Percentiles rank a stretch among this genome's conserved stretches.
Conservation (phyloP, 768 basidiomycete genomes). For the Pleurotus citrinopileatus region DNA sequence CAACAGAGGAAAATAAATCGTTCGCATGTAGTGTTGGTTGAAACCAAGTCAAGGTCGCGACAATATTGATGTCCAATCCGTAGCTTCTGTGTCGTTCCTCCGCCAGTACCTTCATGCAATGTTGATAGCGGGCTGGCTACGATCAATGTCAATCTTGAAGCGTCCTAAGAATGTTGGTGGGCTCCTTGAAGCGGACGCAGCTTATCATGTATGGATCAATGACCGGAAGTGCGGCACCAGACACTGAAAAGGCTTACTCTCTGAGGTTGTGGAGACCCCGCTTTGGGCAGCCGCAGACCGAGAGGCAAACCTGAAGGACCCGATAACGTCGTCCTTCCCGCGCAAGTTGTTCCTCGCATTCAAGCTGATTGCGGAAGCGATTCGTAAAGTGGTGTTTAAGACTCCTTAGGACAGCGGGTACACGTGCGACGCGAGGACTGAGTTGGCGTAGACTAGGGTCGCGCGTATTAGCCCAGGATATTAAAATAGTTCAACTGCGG, state of each 20-base stretch:
- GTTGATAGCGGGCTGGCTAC: background rate
- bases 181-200: background rate
- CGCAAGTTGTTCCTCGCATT: conserved; percentile 1
- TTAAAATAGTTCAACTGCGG: too few relatives aligned
- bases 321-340: background rate
- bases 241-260: background rate
- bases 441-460: conserved; percentile 6
- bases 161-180: background rate
- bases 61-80: too few relatives aligned
- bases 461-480: too few relatives aligned
- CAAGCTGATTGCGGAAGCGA: background rate
- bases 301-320: background rate
- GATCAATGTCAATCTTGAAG: background rate
- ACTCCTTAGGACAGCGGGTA: background rate
- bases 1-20: too few relatives aligned
- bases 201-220: background rate
- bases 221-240: background rate
- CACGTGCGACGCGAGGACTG: background rate
- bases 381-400: background rate
- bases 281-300: background rate
- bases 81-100: too few relatives aligned
- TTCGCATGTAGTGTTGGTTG: too few relatives aligned
- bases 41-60: too few relatives aligned
- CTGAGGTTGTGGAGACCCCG: background rate
- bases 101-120: too few relatives aligned